These are phyloP conservation scores for Neurospora sp. DNA, from an alignment of 495 filamentous ascomycete genomes.

Conservation along the genomic window DNA sequence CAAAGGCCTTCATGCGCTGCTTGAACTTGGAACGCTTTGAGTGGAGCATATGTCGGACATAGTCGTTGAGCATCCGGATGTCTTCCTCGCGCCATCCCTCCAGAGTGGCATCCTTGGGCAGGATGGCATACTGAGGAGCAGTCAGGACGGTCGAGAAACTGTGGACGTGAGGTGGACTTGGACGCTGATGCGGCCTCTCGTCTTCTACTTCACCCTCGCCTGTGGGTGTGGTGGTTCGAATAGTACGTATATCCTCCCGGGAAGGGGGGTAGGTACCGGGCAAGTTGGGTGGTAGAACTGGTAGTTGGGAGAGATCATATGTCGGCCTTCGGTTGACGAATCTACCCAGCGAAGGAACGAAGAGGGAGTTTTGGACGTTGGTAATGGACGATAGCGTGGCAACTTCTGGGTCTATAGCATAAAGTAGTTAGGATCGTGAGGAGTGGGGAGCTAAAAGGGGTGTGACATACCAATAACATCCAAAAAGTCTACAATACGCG, in stretches of 20 bases:
- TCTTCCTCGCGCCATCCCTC: slow-evolving; percentile 62
- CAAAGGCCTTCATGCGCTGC: slow-evolving; percentile 62
- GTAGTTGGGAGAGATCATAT: slow-evolving; percentile 52
- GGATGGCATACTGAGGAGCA: slow-evolving; percentile 43
- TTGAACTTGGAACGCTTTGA: slow-evolving; percentile 67
- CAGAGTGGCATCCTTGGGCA: slow-evolving; percentile 54
- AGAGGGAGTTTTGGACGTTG: slow-evolving; percentile 72
- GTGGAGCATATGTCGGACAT: slow-evolving; percentile 74
- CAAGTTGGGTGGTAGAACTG: neutral
- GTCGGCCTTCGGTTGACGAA: slow-evolving; percentile 62
- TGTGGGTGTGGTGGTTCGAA: neutral
- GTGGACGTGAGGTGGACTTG: slow-evolving; percentile 10
- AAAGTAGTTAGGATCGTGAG: neutral
- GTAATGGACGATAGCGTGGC: slow-evolving; percentile 63
- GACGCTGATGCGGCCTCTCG: neutral
- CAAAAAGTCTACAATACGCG: slow-evolving; percentile 55
- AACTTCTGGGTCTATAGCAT: slow-evolving; percentile 57
- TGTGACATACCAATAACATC: slow-evolving; percentile 56
- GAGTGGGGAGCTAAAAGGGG: neutral
- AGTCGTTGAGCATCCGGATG: slow-evolving; percentile 63
- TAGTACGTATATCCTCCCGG: slow-evolving; percentile 4
- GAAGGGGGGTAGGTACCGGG: slow-evolving; percentile 18
- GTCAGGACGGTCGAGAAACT: slow-evolving; percentile 37
- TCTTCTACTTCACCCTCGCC: neutral
- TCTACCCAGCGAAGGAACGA: slow-evolving; percentile 58